Conservation (phyloP, 2,329 filamentous ascomycete species). For the Stemphylium beticola region DNA sequence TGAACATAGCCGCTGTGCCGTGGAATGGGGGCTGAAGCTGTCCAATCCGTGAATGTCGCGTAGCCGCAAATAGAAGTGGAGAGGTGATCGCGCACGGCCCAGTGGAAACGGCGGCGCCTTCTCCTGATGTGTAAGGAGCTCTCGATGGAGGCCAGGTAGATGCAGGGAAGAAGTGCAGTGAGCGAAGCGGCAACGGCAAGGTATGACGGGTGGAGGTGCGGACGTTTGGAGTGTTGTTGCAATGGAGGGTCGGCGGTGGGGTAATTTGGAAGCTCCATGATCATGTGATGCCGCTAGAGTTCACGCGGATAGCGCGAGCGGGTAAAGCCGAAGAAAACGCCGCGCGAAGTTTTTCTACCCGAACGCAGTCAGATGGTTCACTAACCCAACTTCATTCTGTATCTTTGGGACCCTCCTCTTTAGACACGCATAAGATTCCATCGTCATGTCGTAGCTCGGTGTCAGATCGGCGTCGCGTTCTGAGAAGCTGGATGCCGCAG, state of each 20-base stretch:
- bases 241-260: slow-evolving; percentile 40
- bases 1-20: slow-evolving; percentile 48
- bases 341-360: slow-evolving; percentile 18
- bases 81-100: slow-evolving; percentile 45
- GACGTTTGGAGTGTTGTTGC: slow-evolving; percentile 33
- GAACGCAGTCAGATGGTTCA: slow-evolving; percentile 1
- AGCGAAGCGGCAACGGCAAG: slow-evolving; percentile 15
- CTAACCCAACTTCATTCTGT: slow-evolving; percentile 10
- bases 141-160: slow-evolving; percentile 5
- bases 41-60: slow-evolving; percentile 51
- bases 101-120: slow-evolving; percentile 30
- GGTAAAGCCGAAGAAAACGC: slow-evolving; percentile 26
- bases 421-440: neutral
- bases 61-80: slow-evolving; percentile 49
- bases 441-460: neutral
- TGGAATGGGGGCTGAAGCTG: slow-evolving; percentile 45
- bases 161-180: slow-evolving; percentile 4
- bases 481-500: neutral
- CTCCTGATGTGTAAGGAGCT: slow-evolving; percentile 17
- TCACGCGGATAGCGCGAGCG: slow-evolving; percentile 5
- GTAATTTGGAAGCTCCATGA: slow-evolving; percentile 33
- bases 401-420: slow-evolving; percentile 1
- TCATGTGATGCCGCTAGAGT: slow-evolving; percentile 42
- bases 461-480: neutral
- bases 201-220: slow-evolving; percentile 15